phyloP scores from a whole-genome alignment of 1,139 yeast species.

The Magnusiomyces tetraspermus region DNA sequence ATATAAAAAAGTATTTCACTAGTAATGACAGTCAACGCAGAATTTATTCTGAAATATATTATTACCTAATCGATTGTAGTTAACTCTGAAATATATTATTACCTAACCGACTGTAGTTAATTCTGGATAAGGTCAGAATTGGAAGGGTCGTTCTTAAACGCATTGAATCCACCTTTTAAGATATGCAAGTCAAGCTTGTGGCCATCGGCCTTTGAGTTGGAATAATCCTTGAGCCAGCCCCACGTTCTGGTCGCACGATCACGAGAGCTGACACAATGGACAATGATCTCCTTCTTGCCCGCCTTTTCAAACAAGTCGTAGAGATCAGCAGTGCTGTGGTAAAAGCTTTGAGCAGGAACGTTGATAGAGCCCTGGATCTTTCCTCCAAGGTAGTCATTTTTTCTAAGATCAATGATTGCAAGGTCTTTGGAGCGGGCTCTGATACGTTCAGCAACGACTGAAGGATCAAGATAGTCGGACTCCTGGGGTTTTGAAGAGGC shows the following conservation, averaged over 20 bases:
- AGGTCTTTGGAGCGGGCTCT: slow-evolving; percentile 13
- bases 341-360: slow-evolving; percentile 24
- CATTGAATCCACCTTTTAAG: slow-evolving; percentile 22
- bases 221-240: slow-evolving; percentile 21
- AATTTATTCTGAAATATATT: too few relatives aligned
- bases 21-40: too few relatives aligned
- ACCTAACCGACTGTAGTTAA: too few relatives aligned
- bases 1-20: too few relatives aligned
- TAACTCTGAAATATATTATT: too few relatives aligned
- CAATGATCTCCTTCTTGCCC: slow-evolving; percentile 19
- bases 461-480: slow-evolving; percentile 18
- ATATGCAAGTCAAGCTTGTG: slow-evolving; percentile 7
- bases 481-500: slow-evolving; percentile 13
- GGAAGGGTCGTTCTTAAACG: slow-evolving; percentile 21
- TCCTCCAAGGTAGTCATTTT: slow-evolving; percentile 22
- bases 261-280: slow-evolving; percentile 19
- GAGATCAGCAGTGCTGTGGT: slow-evolving; percentile 17
- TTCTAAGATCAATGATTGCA: slow-evolving; percentile 22
- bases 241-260: slow-evolving; percentile 22
- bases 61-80: too few relatives aligned
- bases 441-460: slow-evolving; percentile 16
- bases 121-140: slow-evolving; percentile 20
- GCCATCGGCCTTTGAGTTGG: slow-evolving; percentile 14
- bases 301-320: slow-evolving; percentile 19
- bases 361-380: slow-evolving; percentile 22